phyloP scores from a whole-genome alignment of 331 rosid genomes.

The Quercus tomentella region DNA sequence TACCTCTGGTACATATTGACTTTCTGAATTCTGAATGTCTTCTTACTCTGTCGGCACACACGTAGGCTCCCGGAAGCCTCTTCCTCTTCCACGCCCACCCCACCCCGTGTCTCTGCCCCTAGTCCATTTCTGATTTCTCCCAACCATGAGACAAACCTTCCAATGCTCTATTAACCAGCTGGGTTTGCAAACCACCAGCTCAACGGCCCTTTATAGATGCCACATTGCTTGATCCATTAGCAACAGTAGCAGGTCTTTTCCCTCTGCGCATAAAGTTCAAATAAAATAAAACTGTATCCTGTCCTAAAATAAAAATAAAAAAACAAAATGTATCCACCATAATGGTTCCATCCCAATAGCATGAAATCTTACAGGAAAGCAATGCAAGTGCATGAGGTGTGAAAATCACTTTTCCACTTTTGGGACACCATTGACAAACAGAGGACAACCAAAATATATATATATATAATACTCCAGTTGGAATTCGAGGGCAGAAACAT shows the following conservation, averaged over 20 bases:
- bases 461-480: too few relatives aligned
- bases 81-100: slow-evolving; percentile 52
- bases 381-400: neutral
- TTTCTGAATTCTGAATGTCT: slow-evolving; percentile 1
- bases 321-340: neutral
- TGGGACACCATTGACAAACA: too few relatives aligned
- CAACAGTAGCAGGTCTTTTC: slow-evolving; percentile 59
- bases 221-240: slow-evolving; percentile 54
- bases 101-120: slow-evolving; percentile 60
- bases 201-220: slow-evolving; percentile 83
- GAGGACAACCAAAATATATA: too few relatives aligned
- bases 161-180: slow-evolving; percentile 83
- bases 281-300: neutral
- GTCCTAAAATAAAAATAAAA: too few relatives aligned
- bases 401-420: too few relatives aligned
- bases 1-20: slow-evolving; percentile 22
- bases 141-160: slow-evolving; percentile 74
- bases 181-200: slow-evolving; percentile 59
- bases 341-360: neutral
- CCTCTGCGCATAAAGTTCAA: slow-evolving; percentile 36
- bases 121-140: slow-evolving; percentile 44
- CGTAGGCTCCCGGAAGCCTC: slow-evolving; percentile 49
- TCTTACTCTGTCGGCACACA: slow-evolving; percentile 11
- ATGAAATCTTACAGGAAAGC: neutral
- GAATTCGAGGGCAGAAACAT: too few relatives aligned